Base-by-base conservation (phyloP, 257 asterid genomes). In the Oldenlandia corymbosa region DNA sequence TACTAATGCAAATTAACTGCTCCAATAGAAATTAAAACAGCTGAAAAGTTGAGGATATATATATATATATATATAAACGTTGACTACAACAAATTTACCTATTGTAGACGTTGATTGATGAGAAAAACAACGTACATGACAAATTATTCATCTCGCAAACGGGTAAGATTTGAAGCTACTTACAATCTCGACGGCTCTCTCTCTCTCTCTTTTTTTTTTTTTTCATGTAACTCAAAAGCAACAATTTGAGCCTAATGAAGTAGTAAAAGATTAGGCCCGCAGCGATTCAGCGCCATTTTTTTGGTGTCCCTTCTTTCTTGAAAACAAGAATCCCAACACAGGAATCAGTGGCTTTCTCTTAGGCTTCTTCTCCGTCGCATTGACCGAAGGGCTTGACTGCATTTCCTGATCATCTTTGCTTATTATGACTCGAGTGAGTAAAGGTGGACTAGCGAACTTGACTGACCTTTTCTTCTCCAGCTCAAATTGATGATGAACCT, bases 361-460 rank as follows among this genome's bases (percentile, higher is more conserved):
- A 36, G 16, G 21, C 64, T 79, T 81, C 78, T 75, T 88, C 43
- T 77, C 78, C 12, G 9, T 4, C 39, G 24, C 37, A 4, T 0
- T 2, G n/a, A 7, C 13, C 7, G 73, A 60, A 62, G 67, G 62
- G 34, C 63, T 73, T 4, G 27, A 10, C 18, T 52, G 70, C 7
- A 65, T 65, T 7, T 70, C 62, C 2, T 21, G 58, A 5, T 27
- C 74, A 8, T 79, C 83, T 20, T 51, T 42, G 55, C 56, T 78
- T 1, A 64, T 69, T 2, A 86, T 76, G 67, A 79, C 74, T 59
- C 81, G 77, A 18, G 84, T 76, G 5, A 85, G 77, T 74, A 75
- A 9, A 2, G 91, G 97, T 18, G 90, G 86, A 71, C 80, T 85
- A 0, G 94, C 97, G 66, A 90, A 90, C 73, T 85, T 90, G 50